These are phyloP conservation scores for Cardamine resedifolia DNA, from an alignment of 345 rosid species.

Conservation along the genomic window DNA sequence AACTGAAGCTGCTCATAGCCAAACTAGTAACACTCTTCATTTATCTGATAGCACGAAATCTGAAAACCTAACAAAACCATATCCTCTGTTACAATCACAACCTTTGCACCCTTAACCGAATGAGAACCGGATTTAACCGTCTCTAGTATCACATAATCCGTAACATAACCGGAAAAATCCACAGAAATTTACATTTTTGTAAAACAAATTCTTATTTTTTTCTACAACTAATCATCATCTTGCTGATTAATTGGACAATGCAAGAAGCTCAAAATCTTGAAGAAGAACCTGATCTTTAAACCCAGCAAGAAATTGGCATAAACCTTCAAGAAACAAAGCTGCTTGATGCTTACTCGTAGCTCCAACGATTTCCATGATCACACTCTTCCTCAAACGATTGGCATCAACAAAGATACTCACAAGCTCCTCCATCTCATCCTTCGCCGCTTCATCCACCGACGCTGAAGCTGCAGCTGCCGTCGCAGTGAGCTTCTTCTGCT, in stretches of 20 bases:
- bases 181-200: background rate
- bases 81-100: background rate
- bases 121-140: background rate
- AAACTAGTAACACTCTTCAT: background rate
- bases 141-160: background rate
- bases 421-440: slow-evolving; percentile 66
- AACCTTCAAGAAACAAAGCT: slow-evolving; percentile 79
- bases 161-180: background rate
- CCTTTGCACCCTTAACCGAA: background rate
- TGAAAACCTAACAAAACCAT: background rate
- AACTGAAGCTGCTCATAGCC: background rate
- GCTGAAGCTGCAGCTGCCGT: background rate
- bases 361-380: slow-evolving; percentile 64
- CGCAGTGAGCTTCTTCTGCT: slow-evolving; percentile 33
- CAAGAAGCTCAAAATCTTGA: slow-evolving; percentile 45
- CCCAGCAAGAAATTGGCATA: slow-evolving; percentile 80
- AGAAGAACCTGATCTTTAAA: slow-evolving; percentile 55
- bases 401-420: slow-evolving; percentile 64
- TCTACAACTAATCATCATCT: slow-evolving; percentile 1
- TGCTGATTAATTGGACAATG: slow-evolving; percentile 15
- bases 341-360: slow-evolving; percentile 60
- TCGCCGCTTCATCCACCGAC: slow-evolving; percentile 43
- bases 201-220: background rate
- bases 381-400: slow-evolving; percentile 68
- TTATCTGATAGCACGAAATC: background rate